Conservation (phyloP, 805 yeast species). For the Wickerhamomyces subpelliculosus region DNA sequence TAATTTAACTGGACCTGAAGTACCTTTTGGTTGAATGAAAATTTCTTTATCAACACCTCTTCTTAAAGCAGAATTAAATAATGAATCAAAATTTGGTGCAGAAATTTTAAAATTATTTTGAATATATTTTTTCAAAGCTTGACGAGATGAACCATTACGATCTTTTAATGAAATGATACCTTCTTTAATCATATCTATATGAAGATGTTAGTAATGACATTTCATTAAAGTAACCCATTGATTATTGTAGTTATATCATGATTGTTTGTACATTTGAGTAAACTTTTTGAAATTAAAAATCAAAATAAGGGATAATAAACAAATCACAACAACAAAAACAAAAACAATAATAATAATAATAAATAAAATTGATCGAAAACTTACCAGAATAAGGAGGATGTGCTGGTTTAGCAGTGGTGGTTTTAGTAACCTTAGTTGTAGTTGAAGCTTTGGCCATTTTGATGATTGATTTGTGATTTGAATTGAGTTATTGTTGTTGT, state of each 20-base stretch:
- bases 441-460: conserved; percentile 18
- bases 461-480: neutral
- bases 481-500: neutral
- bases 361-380: conserved; percentile 4
- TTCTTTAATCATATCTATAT: conserved; percentile 33
- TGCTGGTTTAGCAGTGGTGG: too few relatives aligned
- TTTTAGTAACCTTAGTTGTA: conserved; percentile 13
- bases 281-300: neutral
- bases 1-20: conserved; percentile 79
- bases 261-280: too few relatives aligned
- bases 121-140: conserved; percentile 80
- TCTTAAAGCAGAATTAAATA: conserved; percentile 71
- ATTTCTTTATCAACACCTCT: conserved; percentile 75
- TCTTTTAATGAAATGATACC: conserved; percentile 69
- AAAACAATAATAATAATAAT: too few relatives aligned
- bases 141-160: conserved; percentile 80
- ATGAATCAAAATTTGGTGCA: conserved; percentile 62
- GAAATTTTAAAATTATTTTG: conserved; percentile 53
- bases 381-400: conserved; percentile 22
- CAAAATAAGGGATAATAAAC: neutral
- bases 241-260: too few relatives aligned
- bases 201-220: too few relatives aligned
- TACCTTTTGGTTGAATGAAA: conserved; percentile 81
- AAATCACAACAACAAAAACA: neutral
- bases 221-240: too few relatives aligned